phyloP scores from a whole-genome alignment of 2,329 filamentous ascomycete genomes.

The Phoma herbarum region DNA sequence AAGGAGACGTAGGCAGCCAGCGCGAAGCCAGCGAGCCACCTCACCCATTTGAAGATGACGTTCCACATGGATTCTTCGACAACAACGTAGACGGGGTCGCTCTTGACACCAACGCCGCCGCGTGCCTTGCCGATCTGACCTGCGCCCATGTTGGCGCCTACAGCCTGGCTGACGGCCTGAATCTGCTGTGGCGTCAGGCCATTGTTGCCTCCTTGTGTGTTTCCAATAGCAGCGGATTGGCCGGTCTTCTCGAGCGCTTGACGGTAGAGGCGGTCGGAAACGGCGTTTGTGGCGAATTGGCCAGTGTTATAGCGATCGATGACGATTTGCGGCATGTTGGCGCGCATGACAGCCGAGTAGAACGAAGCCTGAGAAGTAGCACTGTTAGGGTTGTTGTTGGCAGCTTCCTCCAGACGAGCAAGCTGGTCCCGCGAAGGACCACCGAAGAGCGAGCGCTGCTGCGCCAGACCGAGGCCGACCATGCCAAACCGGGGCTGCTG shows the following conservation, averaged over 20 bases:
- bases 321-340: conserved; percentile 92
- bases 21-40: conserved; percentile 81
- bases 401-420: conserved; percentile 86
- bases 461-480: conserved; percentile 52
- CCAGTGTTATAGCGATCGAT: conserved; percentile 89
- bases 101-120: conserved; percentile 75
- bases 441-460: conserved; percentile 58
- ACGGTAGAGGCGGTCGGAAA: conserved; percentile 80
- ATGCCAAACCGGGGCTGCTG: conserved; percentile 41
- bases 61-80: conserved; percentile 88
- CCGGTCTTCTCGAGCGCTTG: conserved; percentile 74
- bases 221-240: conserved; percentile 52
- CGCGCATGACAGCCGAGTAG: conserved; percentile 87
- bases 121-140: conserved; percentile 68
- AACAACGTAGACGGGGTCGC: conserved; percentile 90
- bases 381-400: conserved; percentile 90
- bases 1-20: conserved; percentile 82
- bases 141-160: conserved; percentile 75
- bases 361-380: conserved; percentile 91
- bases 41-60: conserved; percentile 88
- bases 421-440: conserved; percentile 68
- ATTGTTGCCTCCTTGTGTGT: conserved; percentile 25
- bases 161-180: conserved; percentile 82
- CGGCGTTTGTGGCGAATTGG: conserved; percentile 80
- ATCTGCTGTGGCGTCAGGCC: conserved; percentile 68